Base-by-base conservation (phyloP, 208 protist genomes). In the Trypanosoma melophagium region DNA sequence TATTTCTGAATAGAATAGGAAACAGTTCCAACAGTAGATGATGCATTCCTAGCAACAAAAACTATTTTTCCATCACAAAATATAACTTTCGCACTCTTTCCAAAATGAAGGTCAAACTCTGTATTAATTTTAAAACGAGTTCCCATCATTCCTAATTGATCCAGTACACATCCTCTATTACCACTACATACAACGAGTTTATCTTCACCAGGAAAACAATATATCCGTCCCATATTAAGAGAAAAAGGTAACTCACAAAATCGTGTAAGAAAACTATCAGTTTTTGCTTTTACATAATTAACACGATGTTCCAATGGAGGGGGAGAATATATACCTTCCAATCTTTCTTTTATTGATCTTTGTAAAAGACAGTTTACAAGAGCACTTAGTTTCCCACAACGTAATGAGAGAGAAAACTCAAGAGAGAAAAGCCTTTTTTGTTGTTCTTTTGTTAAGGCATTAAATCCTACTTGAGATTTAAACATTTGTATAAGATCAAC, bases 401-500 rank as follows among this genome's bases (percentile, higher is more conserved):
- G 77, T 62, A 93, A 42, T 9, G 87, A 76, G 25, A 93, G 63
- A 17, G 74, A 78, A 49, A 90, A 74, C 49, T 87, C 83, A 13
- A 77, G 59, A 42, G 35, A 63, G n/a, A 72, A 60, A 24, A 93
- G 63, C 38, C 68, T 58, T 16, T 51, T 22, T 22, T 54, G 42
- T 67, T 72, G 51, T 16, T 79, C 49, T n/a, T 67, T 60, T 49
- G 41, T 56, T 41, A 66, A 73, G 14, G 21, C n/a, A 38, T 14
- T 38, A 19, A 69, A 55, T 35, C 63, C 62, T 12, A 76, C 61
- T 41, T 79, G 65, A n/a, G 72, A 60, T 8, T 77, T 76, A 21
- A 89, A 69, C 4, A 75, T 66, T 62, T 79, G 62, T 74, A 90
- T 83, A 28, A 93, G 66, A 47, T 93, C 84, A 9, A 85, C 51